Percentiles rank a stretch among this genome's conserved stretches.
Evolutionary conservation across 2,329 filamentous ascomycete species (phyloP).

Genomic region (Calonectria ilicicola): DNA sequence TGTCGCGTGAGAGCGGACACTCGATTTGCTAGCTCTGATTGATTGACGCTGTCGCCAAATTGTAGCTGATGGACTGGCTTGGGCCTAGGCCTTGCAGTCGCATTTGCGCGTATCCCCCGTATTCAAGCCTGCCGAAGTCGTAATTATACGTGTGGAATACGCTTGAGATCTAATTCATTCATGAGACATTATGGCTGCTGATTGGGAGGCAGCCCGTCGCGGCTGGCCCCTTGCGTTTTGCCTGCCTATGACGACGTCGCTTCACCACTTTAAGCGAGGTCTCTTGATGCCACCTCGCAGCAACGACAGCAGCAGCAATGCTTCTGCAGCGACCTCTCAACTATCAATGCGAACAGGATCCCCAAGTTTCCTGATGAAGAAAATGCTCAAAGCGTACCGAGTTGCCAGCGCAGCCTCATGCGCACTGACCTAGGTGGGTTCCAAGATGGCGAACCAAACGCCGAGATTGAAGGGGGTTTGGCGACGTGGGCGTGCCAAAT

Average conservation of each 20-base stretch:
- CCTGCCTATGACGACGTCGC: neutral
- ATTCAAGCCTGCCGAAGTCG: neutral
- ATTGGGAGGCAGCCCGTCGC: constrained; percentile 25
- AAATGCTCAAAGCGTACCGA: constrained; percentile 4
- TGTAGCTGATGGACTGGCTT: neutral
- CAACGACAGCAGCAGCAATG: neutral
- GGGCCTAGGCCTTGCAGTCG: neutral
- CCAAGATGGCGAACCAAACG: constrained; percentile 9
- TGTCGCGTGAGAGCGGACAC: constrained; percentile 38
- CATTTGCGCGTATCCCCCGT: constrained; percentile 1
- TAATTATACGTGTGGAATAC: constrained; percentile 18
- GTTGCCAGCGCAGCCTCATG: neutral
- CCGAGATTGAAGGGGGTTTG: constrained; percentile 36
- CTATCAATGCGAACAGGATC: neutral
- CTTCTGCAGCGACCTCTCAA: neutral
- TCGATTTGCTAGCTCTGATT: neutral
- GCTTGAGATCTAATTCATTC: neutral
- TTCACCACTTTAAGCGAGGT: constrained; percentile 16
- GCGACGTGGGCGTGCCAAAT: constrained; percentile 22
- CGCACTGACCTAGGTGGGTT: constrained; percentile 7
- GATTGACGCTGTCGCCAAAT: neutral
- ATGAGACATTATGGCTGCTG: neutral
- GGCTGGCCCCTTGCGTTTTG: constrained; percentile 6
- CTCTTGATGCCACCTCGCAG: neutral
- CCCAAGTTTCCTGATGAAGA: neutral